Evolutionary conservation across 371 early-diverging fungal species (phyloP), one percentile per base, ranked within the genome.

Genomic region (Saksenaea oblongispora): DNA sequence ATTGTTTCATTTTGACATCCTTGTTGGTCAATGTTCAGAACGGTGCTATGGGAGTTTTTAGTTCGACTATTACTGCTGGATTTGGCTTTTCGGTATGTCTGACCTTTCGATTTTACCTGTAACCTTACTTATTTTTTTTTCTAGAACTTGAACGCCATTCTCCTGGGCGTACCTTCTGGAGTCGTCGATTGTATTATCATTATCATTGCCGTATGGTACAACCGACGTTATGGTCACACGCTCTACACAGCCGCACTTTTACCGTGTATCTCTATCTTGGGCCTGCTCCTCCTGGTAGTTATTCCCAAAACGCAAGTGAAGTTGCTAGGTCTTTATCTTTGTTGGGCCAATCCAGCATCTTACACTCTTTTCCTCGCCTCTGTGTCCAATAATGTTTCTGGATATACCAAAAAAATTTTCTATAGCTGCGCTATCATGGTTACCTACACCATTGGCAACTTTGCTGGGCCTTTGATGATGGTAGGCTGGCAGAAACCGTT

Each of bases 101-200:
- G n/a, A n/a, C 51, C 36, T 44, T 9, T 27, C 15, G 13, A 9
- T 14, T 4, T 24, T 42, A 24, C 58, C 28, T 3, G 13, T 54
- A 11, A 28, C 53, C 9, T 62, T 58, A 14, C 10, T 8, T 55
- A n/a, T n/a, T 8, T 24, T 34, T n/a, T 3, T 15, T 36, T 41
- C 28, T 47, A 69, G 69, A 62, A 61, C 47, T 56, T 79, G 11
- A 66, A 77, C 42, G 69, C 80, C 5, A 70, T 80, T 56, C 69
- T 80, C 28, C 63, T 80, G 18, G 64, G 67, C 7, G 67, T 80
- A 17, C 80, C 80, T n/a, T 72, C 70, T 14, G 78, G 78, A 62
- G 66, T 69, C 10, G 62, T 60, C 28, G 68, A 68, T 55, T 68
- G 66, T 56, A 53, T 80, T 11, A 70, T 58, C 18, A 75, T 80